These are phyloP conservation scores for Yamadazyma taylorii DNA, from an alignment of 1,139 yeast genomes.

Conservation along the genomic window DNA sequence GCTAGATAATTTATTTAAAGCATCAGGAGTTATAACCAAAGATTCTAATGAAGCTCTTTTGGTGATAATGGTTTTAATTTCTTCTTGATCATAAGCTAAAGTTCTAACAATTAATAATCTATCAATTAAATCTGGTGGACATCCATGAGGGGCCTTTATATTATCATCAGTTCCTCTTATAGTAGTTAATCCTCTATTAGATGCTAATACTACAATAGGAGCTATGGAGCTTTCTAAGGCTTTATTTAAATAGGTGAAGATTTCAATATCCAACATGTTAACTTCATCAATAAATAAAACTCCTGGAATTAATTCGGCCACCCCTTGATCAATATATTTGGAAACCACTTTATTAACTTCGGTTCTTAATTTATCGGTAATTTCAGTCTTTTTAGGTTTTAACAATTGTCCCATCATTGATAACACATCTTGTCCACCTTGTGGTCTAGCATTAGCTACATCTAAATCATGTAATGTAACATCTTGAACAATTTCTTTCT, in stretches of 20 bases:
- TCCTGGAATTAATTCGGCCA: conserved; percentile 97
- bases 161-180: conserved; percentile 90
- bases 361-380: conserved; percentile 88
- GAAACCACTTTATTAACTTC: conserved; percentile 97
- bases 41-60: conserved; percentile 80
- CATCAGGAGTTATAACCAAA: conserved; percentile 61
- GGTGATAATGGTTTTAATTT: conserved; percentile 75
- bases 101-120: conserved; percentile 90
- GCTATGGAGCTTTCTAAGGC: conserved; percentile 92
- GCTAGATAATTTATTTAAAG: conserved; percentile 68
- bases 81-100: conserved; percentile 79
- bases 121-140: conserved; percentile 93
- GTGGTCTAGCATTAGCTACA: conserved; percentile 95
- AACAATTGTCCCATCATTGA: conserved; percentile 98
- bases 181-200: conserved; percentile 90
- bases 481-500: conserved; percentile 97
- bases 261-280: conserved; percentile 95
- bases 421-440: conserved; percentile 97
- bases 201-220: conserved; percentile 92
- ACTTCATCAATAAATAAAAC: conserved; percentile 97
- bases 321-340: conserved; percentile 95
- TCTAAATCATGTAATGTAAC: conserved; percentile 95
- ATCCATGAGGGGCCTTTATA: conserved; percentile 85
- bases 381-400: conserved; percentile 97
- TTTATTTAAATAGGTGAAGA: conserved; percentile 89